Percentiles rank a stretch among this genome's conserved stretches.
These are phyloP conservation scores for Picea glauca DNA, from an alignment of 75 land plant species.

Conservation along the genomic window DNA sequence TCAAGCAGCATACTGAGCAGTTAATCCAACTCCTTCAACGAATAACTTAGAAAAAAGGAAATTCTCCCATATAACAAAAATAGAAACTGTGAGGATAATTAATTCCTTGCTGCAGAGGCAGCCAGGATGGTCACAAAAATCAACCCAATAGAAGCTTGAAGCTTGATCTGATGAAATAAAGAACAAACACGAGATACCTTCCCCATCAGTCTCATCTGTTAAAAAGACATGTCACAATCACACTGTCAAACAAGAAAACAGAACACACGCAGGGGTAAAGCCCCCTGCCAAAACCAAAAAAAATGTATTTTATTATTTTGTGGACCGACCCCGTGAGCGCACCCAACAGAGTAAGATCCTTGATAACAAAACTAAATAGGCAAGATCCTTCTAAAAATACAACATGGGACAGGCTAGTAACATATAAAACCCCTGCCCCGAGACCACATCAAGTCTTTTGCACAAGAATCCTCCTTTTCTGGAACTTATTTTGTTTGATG, in stretches of 20 bases:
- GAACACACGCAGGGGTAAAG: neutral
- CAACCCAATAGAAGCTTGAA: neutral
- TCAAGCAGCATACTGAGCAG: too few species aligned
- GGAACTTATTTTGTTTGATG: too few species aligned
- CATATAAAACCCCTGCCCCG: neutral
- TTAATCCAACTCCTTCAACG: too few species aligned
- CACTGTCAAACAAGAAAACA: neutral
- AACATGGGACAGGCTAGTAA: neutral
- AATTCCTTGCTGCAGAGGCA: too few species aligned
- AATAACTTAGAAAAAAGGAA: too few species aligned
- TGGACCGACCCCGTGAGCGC: slow-evolving; percentile 2
- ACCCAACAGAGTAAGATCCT: slow-evolving; percentile 10
- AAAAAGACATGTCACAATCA: neutral
- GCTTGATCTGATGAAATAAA: neutral
- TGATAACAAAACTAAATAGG: neutral
- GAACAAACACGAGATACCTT: neutral
- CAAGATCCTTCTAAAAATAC: neutral
- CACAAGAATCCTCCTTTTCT: too few species aligned
- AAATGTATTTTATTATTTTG: neutral
- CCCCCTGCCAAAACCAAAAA: slow-evolving; percentile 5
- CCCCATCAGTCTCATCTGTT: neutral
- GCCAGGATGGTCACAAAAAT: too few species aligned
- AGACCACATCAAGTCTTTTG: too few species aligned
- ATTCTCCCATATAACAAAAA: too few species aligned
- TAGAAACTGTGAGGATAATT: too few species aligned